Percentiles rank a stretch among this genome's conserved stretches.
phyloP scores from a whole-genome alignment of 495 filamentous ascomycete genomes.

The Terfezia claveryi region DNA sequence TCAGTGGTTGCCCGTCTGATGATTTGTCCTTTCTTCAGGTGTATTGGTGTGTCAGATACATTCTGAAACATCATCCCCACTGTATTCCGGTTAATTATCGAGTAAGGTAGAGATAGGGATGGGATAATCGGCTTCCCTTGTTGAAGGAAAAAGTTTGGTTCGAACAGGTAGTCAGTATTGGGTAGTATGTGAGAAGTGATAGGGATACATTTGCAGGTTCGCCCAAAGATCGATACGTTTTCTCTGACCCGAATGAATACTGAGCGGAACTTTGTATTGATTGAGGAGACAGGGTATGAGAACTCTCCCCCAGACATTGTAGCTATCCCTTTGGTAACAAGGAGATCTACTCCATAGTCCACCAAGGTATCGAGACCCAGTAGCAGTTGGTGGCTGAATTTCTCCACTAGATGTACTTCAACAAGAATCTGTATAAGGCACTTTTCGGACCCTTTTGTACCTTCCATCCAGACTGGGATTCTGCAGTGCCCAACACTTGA shows the following conservation, averaged over 20 bases:
- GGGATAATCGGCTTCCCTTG: neutral
- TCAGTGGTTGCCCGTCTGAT: neutral
- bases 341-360: neutral
- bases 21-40: neutral
- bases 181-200: neutral
- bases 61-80: neutral
- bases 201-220: neutral
- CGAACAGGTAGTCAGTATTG: neutral
- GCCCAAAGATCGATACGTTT: neutral
- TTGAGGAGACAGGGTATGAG: too few relatives aligned
- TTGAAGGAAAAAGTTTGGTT: neutral
- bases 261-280: too few relatives aligned
- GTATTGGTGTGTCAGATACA: neutral
- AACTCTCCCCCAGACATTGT: too few relatives aligned
- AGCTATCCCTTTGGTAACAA: neutral
- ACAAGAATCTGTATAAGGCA: neutral
- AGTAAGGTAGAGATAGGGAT: neutral
- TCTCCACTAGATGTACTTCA: neutral
- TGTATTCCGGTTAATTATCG: neutral
- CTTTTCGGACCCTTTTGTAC: neutral
- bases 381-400: neutral
- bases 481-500: neutral
- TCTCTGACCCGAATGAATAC: too few relatives aligned
- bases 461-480: neutral
- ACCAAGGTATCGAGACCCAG: neutral